Base-by-base conservation (phyloP, 192 early-diverging fungal genomes). In the Gigaspora rosea region DNA sequence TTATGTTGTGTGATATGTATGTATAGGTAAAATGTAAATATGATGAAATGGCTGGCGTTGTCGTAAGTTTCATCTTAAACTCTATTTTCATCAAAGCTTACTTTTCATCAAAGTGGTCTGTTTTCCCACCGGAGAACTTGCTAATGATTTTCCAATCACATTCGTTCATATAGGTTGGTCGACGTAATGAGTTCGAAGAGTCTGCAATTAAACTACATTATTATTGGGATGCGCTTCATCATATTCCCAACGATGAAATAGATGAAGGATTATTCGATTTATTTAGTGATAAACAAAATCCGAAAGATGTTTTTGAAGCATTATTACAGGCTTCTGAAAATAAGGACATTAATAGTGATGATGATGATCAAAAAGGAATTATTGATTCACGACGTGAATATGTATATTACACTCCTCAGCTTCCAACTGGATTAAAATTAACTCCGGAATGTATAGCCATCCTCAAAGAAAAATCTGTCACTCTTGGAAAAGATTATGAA, bases 21-120 rank as follows among this genome's bases (percentile, higher is more conserved):
- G 1, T 27, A 35, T 75, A 75, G 74, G 27, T 75, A 13, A 64
- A 59, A 62, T 75, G 47, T 36, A 75, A 65, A 49, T 75, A 75
- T 52, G 61, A 75, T 75, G 27, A 62, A 56, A 64, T 41, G 9
- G 5, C 12, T 22, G 22, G 33, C 2, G 27, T 47, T 8, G 50
- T 67, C 35, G 62, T 76, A 66, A 64, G n/a, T 49, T 58, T 12
- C 1, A 12, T 74, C 41, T 62, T 6, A 49, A 2, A 52, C 18
- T 35, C 52, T 6, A 57, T 57, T 13, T 16, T 57, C 18, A 13
- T 36, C 35, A 1, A 13, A 36, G 8, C 47, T 49, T 49, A 62
- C 32, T 12, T 18, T 8, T 15, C 7, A 20, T 27, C n/a, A n/a
- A n/a, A n/a, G n/a, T n/a, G n/a, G n/a, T n/a, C n/a, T n/a, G n/a